These are phyloP conservation scores for Monoraphidium neglectum DNA, from an alignment of 139 green algal species.

Conservation along the genomic window DNA sequence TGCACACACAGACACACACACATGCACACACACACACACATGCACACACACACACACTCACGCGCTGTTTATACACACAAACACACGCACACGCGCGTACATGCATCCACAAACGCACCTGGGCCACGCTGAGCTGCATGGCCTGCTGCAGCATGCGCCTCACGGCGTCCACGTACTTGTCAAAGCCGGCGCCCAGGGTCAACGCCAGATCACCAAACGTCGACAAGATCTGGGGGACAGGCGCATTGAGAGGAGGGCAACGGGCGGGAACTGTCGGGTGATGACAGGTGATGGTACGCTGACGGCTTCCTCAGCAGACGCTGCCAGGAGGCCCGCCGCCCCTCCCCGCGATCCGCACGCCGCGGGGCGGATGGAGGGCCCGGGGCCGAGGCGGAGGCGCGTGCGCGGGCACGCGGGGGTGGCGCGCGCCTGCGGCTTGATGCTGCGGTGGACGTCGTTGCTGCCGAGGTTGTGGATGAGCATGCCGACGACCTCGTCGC, in stretches of 20 bases:
- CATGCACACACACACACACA: too few relatives aligned
- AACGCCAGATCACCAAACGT: slow-evolving; percentile 95
- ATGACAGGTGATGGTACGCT: neutral
- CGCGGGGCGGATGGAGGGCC: too few relatives aligned
- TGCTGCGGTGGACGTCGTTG: slow-evolving; percentile 82
- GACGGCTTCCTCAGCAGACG: too few relatives aligned
- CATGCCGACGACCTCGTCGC: slow-evolving; percentile 79
- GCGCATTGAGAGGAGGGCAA: too few relatives aligned
- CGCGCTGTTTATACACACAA: too few relatives aligned
- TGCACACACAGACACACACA: too few relatives aligned
- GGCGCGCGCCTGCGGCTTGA: slow-evolving; percentile 80
- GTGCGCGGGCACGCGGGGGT: neutral
- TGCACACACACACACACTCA: too few relatives aligned
- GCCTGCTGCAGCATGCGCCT: slow-evolving; percentile 82
- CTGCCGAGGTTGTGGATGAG: slow-evolving; percentile 66
- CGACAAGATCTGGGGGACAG: slow-evolving; percentile 75
- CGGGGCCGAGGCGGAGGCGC: neutral
- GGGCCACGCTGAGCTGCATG: slow-evolving; percentile 60
- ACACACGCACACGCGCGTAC: too few relatives aligned
- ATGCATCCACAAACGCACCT: too few relatives aligned
- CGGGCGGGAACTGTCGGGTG: too few relatives aligned
- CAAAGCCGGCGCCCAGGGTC: slow-evolving; percentile 84
- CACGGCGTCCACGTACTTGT: slow-evolving; percentile 86
- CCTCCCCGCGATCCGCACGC: too few relatives aligned
- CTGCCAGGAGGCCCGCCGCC: too few relatives aligned